These are phyloP conservation scores for Juglanconis oblonga DNA, from an alignment of 2,329 filamentous ascomycete genomes.

Conservation along the genomic window DNA sequence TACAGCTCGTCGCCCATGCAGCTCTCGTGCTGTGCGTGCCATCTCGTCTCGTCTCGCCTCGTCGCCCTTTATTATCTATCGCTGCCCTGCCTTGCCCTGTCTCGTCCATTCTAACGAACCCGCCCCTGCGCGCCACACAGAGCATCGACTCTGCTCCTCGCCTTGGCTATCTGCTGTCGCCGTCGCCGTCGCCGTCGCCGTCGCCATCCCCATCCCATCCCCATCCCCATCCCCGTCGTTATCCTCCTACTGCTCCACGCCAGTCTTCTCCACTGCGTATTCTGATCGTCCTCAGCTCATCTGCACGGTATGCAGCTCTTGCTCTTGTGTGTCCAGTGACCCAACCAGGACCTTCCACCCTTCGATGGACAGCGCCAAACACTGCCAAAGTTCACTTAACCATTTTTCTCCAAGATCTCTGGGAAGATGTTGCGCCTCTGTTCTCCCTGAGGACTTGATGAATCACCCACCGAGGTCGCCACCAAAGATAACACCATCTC, in stretches of 20 bases:
- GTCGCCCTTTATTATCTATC: conserved; percentile 14
- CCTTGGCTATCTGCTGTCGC: background rate
- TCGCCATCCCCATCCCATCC: background rate
- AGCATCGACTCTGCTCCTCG: background rate
- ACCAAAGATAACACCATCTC: background rate
- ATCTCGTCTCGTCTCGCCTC: conserved; percentile 12
- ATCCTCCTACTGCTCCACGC: background rate
- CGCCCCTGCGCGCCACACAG: conserved; percentile 6
- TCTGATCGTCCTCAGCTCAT: background rate
- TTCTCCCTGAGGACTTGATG: conserved; percentile 1
- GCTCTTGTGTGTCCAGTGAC: background rate
- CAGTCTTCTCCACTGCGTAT: background rate
- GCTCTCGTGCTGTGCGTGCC: conserved; percentile 12
- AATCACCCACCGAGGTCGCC: background rate
- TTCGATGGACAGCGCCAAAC: background rate
- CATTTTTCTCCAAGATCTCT: conserved; percentile 1
- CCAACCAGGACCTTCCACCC: background rate
- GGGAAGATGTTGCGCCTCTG: conserved; percentile 4
- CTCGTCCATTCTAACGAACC: conserved; percentile 3
- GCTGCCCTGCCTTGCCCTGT: conserved; percentile 9
- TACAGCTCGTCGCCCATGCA: conserved; percentile 8
- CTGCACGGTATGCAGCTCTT: conserved; percentile 6
- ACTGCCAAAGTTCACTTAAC: conserved; percentile 2
- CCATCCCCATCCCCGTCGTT: no score
- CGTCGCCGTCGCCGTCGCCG: background rate